Conservation (phyloP, 169 alveolate species). For the Sarcocystis neurona region DNA sequence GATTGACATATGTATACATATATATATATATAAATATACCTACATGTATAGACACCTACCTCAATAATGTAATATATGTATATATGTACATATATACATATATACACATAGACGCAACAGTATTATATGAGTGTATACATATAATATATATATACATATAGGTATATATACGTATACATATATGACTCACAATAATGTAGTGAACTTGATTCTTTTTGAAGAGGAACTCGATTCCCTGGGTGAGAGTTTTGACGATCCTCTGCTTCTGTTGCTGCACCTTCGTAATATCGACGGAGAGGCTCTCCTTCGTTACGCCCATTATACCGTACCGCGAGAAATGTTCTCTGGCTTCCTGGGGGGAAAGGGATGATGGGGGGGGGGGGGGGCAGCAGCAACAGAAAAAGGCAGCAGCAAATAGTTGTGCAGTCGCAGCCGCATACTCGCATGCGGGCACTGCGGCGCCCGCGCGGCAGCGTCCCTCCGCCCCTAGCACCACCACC, state of each 20-base stretch:
- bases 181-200: constrained; percentile 76
- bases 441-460: neutral
- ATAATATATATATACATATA: neutral
- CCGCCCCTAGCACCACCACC: neutral
- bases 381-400: neutral
- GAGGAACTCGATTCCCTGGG: constrained; percentile 90
- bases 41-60: too few species aligned
- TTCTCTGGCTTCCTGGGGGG: constrained; percentile 73
- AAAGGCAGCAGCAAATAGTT: neutral
- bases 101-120: too few species aligned
- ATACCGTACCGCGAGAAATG: constrained; percentile 80
- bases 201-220: constrained; percentile 93
- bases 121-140: too few species aligned
- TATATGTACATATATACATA: too few species aligned
- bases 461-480: neutral
- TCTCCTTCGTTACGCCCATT: constrained; percentile 50
- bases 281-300: constrained; percentile 78
- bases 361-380: constrained; percentile 17
- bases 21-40: too few species aligned
- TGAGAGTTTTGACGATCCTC: constrained; percentile 84
- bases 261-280: constrained; percentile 82
- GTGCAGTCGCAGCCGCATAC: neutral
- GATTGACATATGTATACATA: too few species aligned
- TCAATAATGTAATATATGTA: too few species aligned
- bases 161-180: constrained; percentile 62